Evolutionary conservation across 2,329 filamentous ascomycete genomes (phyloP), one percentile per base, ranked within the genome.

Genomic region (Endothia cerciana): DNA sequence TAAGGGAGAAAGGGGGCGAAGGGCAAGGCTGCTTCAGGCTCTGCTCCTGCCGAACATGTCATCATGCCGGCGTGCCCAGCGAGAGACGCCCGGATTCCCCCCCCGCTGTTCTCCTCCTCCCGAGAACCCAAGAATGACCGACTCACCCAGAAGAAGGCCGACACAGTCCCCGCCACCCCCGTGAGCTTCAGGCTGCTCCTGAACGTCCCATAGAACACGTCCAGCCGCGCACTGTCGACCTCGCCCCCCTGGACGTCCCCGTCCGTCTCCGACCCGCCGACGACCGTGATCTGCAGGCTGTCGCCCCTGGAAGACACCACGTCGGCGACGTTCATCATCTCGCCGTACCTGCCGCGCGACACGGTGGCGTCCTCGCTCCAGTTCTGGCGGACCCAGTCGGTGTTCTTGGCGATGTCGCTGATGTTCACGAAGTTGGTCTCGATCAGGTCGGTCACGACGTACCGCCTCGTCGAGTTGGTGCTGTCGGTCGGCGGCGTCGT

Each of bases 111-210:
- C 19, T 55, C 17, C 30, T 30, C 15, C 58, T 25, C 33, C 33
- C 33, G 33, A 36, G 33, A 47, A 7, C 10, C n/a, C 15, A 22
- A 22, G n/a, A 3, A 22, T 25, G 10, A 15, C 33, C 2, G 4
- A 72, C 79, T 71, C 73, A 91, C 89, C 87, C 90, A 94, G 77
- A 93, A 94, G 78, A 94, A 93, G 7, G 91, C 91, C 38, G 86
- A 88, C 74, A 91, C 94, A 1, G 91, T 94, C 33, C 91, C 91
- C 1, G 81, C 77, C 7, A 85, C 78, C 47, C 77, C 77, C 0
- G 88, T 87, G 64, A 90, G 75, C 76, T 87, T 90, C 80, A 93
- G 89, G 43, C 84, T 85, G 2, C 87, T 85, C 22, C 91, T 81
- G 71, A 89, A 94, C 30, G 85, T 89, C 2, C 91, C 91, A 73